phyloP scores from a whole-genome alignment of 108 stramenopile genomes.

The Asterionellopsis glacialis region DNA sequence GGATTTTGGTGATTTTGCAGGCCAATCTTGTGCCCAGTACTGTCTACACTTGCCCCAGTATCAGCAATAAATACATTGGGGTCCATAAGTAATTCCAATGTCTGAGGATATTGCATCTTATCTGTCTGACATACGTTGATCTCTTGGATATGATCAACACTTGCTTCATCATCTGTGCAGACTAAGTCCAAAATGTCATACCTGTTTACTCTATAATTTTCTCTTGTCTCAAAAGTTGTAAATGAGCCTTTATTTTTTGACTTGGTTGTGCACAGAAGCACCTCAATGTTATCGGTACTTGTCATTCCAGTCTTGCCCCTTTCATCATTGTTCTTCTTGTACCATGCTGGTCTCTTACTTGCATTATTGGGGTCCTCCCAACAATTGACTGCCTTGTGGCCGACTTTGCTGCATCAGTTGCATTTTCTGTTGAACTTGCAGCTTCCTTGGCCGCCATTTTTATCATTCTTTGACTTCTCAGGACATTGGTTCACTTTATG shows the following conservation, averaged over 20 bases:
- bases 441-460: neutral
- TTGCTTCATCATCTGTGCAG: too few species aligned
- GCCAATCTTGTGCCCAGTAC: neutral
- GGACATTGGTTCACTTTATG: constrained; percentile 7
- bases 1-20: neutral
- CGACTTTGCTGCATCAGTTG: neutral
- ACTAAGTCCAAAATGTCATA: too few species aligned
- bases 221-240: too few species aligned
- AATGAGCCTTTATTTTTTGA: too few species aligned
- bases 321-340: neutral
- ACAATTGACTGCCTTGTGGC: constrained; percentile 2
- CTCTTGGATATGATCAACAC: too few species aligned
- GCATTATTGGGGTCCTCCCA: neutral
- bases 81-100: neutral
- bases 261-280: too few species aligned
- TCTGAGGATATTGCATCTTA: too few species aligned
- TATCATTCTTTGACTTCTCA: neutral
- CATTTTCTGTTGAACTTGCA: neutral
- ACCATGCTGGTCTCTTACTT: too few species aligned
- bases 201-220: too few species aligned
- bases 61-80: constrained; percentile 7
- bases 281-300: too few species aligned
- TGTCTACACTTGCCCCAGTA: neutral
- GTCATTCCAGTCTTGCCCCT: too few species aligned
- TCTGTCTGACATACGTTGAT: too few species aligned